Percentiles rank a stretch among this genome's conserved stretches.
Evolutionary conservation across 148 eudicot species (phyloP).

Genomic region (Rhododendron ovatum): DNA sequence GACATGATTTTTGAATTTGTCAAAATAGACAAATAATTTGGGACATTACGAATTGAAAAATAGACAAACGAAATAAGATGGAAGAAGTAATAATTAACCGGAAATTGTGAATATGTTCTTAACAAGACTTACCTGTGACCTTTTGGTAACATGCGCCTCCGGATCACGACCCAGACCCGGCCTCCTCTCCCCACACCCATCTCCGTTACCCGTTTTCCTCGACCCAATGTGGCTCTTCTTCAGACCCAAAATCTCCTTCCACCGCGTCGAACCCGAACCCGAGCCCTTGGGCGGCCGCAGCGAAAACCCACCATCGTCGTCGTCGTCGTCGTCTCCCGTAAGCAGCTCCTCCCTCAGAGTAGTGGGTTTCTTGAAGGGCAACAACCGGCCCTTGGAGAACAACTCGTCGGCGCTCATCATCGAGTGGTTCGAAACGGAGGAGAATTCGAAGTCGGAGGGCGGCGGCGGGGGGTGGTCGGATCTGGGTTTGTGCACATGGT

Average conservation of each 20-base stretch:
- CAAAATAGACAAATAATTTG: no score
- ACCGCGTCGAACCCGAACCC: constrained; percentile 32
- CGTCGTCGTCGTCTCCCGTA: neutral
- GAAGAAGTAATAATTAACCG: no score
- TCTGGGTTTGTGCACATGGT: constrained; percentile 9
- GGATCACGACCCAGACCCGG: neutral
- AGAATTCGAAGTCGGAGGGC: constrained; percentile 77
- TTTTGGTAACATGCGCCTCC: constrained; percentile 7
- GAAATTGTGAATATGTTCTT: neutral
- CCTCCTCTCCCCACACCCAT: constrained; percentile 19
- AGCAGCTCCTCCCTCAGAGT: constrained; percentile 74
- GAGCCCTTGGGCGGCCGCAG: constrained; percentile 48
- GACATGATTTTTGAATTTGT: no score
- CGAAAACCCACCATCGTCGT: constrained; percentile 38
- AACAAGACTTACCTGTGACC: constrained; percentile 9
- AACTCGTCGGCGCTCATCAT: constrained; percentile 84
- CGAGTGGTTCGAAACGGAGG: constrained; percentile 35
- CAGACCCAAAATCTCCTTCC: constrained; percentile 80
- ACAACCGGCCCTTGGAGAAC: constrained; percentile 59
- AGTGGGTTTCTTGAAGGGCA: constrained; percentile 41
- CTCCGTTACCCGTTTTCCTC: constrained; percentile 40
- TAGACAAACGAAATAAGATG: no score
- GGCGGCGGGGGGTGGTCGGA: constrained; percentile 23
- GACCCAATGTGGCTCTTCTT: constrained; percentile 72
- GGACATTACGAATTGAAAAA: no score